These are phyloP conservation scores for Phylloporus arenicola DNA, from an alignment of 768 basidiomycete species.

Conservation along the genomic window DNA sequence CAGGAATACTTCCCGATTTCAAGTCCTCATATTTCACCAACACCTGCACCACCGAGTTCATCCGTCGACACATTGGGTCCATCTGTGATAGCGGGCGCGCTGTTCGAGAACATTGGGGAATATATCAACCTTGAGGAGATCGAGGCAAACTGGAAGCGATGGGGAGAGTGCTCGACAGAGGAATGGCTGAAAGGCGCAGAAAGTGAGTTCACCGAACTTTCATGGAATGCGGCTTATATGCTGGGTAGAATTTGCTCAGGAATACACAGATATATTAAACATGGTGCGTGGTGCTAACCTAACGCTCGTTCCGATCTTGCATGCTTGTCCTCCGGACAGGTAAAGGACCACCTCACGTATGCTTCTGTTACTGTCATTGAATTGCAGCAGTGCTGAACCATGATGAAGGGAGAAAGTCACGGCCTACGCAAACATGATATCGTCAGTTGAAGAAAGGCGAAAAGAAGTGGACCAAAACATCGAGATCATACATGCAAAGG, in stretches of 20 bases:
- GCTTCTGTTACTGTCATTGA: neutral
- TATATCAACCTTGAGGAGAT: constrained; percentile 21
- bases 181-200: constrained; percentile 30
- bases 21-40: constrained; percentile 16
- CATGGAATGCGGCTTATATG: neutral
- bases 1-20: constrained; percentile 22
- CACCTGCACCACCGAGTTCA: constrained; percentile 4
- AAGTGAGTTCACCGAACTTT: constrained; percentile 12
- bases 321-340: constrained; percentile 9
- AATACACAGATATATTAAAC: constrained; percentile 16
- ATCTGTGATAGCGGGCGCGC: constrained; percentile 6
- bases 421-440: constrained; percentile 17
- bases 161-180: constrained; percentile 26
- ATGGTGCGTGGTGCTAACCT: constrained; percentile 14
- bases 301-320: neutral
- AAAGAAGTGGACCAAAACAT: constrained; percentile 16
- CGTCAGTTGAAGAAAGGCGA: constrained; percentile 19
- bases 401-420: constrained; percentile 18
- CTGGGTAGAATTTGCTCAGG: constrained; percentile 16
- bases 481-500: constrained; percentile 14
- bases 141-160: constrained; percentile 20
- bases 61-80: constrained; percentile 4
- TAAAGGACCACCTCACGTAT: constrained; percentile 28
- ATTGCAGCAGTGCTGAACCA: constrained; percentile 2
- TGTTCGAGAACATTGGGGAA: constrained; percentile 19